These are phyloP conservation scores for Jatropha podagrica DNA, from an alignment of 441 rosid species.

Conservation along the genomic window DNA sequence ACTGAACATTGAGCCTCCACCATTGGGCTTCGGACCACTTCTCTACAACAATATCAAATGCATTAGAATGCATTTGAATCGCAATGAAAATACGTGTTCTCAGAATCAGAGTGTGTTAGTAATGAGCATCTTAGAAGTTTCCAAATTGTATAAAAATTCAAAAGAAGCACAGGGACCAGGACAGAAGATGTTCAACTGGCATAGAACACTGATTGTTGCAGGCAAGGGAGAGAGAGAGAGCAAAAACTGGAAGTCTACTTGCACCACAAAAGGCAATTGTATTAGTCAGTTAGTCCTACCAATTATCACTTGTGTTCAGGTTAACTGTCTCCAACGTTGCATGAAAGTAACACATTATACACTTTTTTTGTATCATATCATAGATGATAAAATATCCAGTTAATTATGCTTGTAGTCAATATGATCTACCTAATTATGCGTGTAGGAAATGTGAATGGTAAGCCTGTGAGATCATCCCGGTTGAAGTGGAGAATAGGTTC, in stretches of 20 bases:
- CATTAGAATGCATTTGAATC: constrained; percentile 26
- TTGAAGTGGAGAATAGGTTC: constrained; percentile 64
- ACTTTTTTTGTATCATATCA: constrained; percentile 1
- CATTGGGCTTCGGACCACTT: constrained; percentile 86
- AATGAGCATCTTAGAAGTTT: not conserved
- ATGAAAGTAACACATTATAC: not conserved
- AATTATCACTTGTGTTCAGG: not conserved
- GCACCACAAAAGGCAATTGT: not conserved
- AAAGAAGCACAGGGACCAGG: not conserved
- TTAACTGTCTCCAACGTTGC: not conserved
- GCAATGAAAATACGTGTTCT: constrained; percentile 1
- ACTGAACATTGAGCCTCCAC: constrained; percentile 95
- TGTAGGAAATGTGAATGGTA: constrained; percentile 81
- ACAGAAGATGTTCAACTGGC: not conserved
- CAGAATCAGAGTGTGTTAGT: not conserved
- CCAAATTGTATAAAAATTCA: not conserved
- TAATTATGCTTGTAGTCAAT: constrained; percentile 48
- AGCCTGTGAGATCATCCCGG: constrained; percentile 85
- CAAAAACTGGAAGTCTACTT: too few species aligned
- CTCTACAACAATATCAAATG: constrained; percentile 46
- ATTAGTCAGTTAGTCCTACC: not conserved
- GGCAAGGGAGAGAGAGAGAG: not conserved
- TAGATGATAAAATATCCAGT: constrained; percentile 37
- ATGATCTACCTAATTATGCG: constrained; percentile 55
- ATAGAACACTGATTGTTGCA: not conserved